Conservation (phyloP, 495 filamentous ascomycete genomes). For the Geoglossum glabrum region DNA sequence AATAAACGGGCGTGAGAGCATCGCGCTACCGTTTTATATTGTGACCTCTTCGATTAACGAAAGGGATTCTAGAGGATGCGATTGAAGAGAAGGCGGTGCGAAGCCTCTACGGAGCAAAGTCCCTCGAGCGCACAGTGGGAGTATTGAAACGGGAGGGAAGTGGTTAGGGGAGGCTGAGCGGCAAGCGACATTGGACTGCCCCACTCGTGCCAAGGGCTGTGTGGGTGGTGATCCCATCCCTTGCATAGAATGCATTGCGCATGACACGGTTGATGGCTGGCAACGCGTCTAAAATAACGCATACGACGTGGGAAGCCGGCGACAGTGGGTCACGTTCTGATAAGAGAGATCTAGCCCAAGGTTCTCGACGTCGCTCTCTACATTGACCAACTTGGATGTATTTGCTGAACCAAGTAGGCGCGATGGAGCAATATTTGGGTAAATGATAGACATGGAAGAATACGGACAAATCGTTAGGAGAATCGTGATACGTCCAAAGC, state of each 20-base stretch:
- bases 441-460: neutral
- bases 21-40: neutral
- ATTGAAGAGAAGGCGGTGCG: neutral
- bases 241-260: neutral
- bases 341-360: no score
- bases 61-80: neutral
- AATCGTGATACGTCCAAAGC: neutral
- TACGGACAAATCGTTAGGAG: neutral
- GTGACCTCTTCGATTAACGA: neutral
- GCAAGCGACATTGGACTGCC: neutral
- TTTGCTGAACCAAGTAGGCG: neutral
- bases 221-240: no score
- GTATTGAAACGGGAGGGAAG: no score
- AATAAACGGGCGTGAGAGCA: neutral
- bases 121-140: no score
- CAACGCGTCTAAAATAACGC: no score
- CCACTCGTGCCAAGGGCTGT: no score
- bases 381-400: neutral
- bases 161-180: neutral
- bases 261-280: no score
- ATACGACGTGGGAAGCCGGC: no score
- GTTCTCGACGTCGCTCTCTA: no score
- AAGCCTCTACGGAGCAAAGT: no score
- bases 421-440: neutral
- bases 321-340: neutral